A percentile compares a stretch with the other conserved stretches of the same genome.
Conservation (phyloP, 768 basidiomycete species). For the Mycena vulgaris region DNA sequence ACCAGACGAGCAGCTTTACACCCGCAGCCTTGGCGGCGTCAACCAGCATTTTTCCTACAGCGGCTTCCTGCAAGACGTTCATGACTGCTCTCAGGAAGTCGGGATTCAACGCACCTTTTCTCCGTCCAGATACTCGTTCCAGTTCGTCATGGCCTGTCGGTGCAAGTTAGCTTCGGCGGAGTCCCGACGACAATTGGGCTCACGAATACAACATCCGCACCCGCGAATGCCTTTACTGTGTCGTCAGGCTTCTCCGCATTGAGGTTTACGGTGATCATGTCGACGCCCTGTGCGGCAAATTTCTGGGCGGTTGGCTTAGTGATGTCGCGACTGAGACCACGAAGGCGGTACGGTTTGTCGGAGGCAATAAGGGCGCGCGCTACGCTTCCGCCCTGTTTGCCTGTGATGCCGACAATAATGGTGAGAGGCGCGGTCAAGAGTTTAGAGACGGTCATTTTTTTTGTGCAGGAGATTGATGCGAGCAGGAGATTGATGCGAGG, state of each 20-base stretch:
- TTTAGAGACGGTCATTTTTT: not conserved
- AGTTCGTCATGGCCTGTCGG: not conserved
- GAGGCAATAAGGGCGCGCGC: conserved; percentile 11
- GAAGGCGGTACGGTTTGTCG: conserved; percentile 16
- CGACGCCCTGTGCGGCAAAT: conserved; percentile 1
- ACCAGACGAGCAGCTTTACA: conserved; percentile 24
- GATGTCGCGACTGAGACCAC: conserved; percentile 3
- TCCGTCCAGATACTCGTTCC: not conserved
- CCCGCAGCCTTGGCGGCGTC: conserved; percentile 9
- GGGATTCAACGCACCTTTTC: not conserved
- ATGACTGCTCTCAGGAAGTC: too few relatives aligned
- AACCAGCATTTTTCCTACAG: conserved; percentile 16
- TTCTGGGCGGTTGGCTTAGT: not conserved
- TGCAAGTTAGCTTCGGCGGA: not conserved
- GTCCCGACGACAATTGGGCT: not conserved
- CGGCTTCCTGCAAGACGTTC: conserved; percentile 14
- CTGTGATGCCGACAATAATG: conserved; percentile 4
- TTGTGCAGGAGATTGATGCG: too few relatives aligned
- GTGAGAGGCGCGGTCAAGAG: not conserved
- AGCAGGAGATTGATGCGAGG: too few relatives aligned
- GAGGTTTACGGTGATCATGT: not conserved
- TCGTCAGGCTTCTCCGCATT: not conserved
- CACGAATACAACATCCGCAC: not conserved
- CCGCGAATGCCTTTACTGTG: not conserved
- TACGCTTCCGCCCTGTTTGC: conserved; percentile 13